Percentiles rank a stretch among this genome's conserved stretches.
Evolutionary conservation across 2,329 filamentous ascomycete species (phyloP).

Genomic region (Gnomoniopsis sp.): DNA sequence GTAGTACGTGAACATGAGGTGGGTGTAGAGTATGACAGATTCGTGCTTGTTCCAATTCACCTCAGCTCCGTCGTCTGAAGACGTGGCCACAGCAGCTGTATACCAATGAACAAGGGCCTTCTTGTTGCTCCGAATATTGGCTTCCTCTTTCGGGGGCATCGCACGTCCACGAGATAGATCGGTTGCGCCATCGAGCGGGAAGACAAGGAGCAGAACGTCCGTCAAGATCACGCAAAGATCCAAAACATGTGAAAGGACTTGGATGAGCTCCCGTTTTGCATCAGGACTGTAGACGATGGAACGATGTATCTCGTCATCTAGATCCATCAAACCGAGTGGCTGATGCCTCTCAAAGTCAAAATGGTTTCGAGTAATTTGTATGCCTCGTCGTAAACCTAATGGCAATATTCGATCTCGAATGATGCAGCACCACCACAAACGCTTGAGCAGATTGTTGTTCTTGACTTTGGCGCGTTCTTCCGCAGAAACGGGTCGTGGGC

Average conservation of each 20-base stretch:
- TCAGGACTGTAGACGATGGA: conserved; percentile 43
- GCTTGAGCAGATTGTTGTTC: conserved; percentile 30
- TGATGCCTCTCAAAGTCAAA: conserved; percentile 35
- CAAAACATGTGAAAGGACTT: conserved; percentile 43
- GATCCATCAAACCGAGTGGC: conserved; percentile 39
- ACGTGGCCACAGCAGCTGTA: conserved; percentile 32
- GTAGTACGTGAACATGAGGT: conserved; percentile 50
- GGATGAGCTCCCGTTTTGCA: conserved; percentile 41
- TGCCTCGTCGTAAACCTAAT: conserved; percentile 42
- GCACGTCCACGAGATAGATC: background rate
- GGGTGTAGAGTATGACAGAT: conserved; percentile 41
- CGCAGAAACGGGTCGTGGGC: conserved; percentile 28
- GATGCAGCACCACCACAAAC: conserved; percentile 51
- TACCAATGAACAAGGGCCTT: conserved; percentile 37
- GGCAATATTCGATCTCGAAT: conserved; percentile 46
- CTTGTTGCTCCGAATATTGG: conserved; percentile 32
- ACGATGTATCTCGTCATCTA: conserved; percentile 39
- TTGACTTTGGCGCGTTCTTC: conserved; percentile 2
- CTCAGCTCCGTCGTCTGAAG: conserved; percentile 25
- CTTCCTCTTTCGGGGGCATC: conserved; percentile 29
- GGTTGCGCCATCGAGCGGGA: conserved; percentile 36
- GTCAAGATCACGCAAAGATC: conserved; percentile 44
- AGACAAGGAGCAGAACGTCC: conserved; percentile 42
- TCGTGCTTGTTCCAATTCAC: conserved; percentile 41
- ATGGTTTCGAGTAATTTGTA: conserved; percentile 42